phyloP scores from a whole-genome alignment of 352 stramenopile species.

The Phytophthora citricola region DNA sequence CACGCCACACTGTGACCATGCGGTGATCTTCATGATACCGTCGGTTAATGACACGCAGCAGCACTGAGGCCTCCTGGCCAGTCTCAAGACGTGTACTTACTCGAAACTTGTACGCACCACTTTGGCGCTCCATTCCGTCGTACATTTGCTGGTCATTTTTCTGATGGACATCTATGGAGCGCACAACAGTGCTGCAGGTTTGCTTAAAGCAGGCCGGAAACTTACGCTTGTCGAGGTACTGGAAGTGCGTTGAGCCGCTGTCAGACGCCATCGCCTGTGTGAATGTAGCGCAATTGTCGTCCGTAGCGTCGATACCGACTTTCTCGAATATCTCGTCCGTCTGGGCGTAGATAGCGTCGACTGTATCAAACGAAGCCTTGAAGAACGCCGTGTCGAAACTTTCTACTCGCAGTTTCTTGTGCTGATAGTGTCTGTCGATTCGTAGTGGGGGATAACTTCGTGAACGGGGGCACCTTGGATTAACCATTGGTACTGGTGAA shows the following conservation, averaged over 20 bases:
- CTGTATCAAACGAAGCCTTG: background rate
- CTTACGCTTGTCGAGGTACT: constrained; percentile 7
- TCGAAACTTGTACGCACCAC: constrained; percentile 16
- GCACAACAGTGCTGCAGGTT: background rate
- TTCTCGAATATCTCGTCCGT: constrained; percentile 6
- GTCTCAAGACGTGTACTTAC: constrained; percentile 2
- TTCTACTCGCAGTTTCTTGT: constrained; percentile 17
- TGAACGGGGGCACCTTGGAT: background rate
- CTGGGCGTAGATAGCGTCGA: constrained; percentile 12
- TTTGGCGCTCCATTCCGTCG: constrained; percentile 8
- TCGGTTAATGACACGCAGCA: constrained; percentile 14
- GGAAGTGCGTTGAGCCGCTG: constrained; percentile 5
- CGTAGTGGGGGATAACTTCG: background rate
- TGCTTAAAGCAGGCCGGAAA: constrained; percentile 5
- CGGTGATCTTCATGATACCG: constrained; percentile 5
- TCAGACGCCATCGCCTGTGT: background rate
- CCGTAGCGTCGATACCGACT: background rate
- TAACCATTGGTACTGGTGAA: constrained; percentile 4
- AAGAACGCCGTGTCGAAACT: background rate
- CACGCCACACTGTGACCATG: constrained; percentile 6
- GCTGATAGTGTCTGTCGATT: background rate
- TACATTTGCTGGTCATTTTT: constrained; percentile 9
- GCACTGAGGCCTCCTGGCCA: constrained; percentile 5
- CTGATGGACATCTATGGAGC: background rate
- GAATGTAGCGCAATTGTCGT: background rate